phyloP scores from a whole-genome alignment of 164 flowering plant genomes.

The Nymphaea thermarum region DNA sequence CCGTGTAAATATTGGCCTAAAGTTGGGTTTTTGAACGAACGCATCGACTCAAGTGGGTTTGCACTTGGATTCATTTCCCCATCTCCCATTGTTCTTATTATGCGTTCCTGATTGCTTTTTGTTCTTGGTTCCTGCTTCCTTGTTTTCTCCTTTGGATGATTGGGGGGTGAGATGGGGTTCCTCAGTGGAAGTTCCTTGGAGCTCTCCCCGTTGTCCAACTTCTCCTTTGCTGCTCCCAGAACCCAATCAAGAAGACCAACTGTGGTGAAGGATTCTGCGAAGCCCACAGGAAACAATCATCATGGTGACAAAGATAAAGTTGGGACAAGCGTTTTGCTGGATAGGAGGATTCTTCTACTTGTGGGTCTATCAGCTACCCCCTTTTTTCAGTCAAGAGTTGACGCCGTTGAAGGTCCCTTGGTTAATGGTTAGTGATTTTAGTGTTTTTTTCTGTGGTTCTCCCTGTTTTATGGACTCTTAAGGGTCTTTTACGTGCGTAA shows the following conservation, averaged over 20 bases:
- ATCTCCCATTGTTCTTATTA: not conserved
- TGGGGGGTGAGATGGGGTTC: not conserved
- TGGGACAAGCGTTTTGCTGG: conserved; percentile 9
- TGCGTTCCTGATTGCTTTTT: not conserved
- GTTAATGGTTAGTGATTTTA: conserved; percentile 19
- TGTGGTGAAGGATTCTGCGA: conserved; percentile 12
- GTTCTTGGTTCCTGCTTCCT: not conserved
- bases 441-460: not conserved
- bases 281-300: conserved; percentile 20
- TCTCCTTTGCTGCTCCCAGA: not conserved
- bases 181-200: not conserved
- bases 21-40: not conserved
- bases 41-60: not conserved
- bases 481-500: not conserved
- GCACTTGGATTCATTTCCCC: not conserved
- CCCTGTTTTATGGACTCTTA: not conserved
- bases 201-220: not conserved
- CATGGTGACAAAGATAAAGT: conserved; percentile 12
- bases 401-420: conserved; percentile 27
- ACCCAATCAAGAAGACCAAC: conserved; percentile 7
- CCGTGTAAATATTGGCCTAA: not conserved
- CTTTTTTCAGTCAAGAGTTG: conserved; percentile 31
- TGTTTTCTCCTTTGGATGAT: not conserved
- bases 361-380: conserved; percentile 63
- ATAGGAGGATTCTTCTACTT: conserved; percentile 41